Evolutionary conservation across 2,329 filamentous ascomycete genomes (phyloP).

Genomic region (Diaporthe australafricana): DNA sequence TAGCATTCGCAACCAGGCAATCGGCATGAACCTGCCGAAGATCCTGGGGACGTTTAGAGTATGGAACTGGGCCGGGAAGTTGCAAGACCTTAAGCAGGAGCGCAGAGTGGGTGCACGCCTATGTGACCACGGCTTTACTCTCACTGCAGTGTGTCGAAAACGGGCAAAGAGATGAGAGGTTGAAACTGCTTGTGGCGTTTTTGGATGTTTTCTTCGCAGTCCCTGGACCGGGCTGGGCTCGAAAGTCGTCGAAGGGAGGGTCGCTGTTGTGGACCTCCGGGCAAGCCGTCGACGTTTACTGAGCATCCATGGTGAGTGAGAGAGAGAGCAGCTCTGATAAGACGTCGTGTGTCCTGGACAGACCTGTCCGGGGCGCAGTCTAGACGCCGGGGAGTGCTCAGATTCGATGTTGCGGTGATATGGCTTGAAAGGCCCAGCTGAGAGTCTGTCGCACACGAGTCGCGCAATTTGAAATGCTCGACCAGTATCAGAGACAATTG

Average conservation of each 20-base stretch:
- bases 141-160: conserved; percentile 10
- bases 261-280: background rate
- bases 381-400: conserved; percentile 4
- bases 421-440: conserved; percentile 25
- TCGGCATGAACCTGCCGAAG: conserved; percentile 7
- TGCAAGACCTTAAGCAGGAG: conserved; percentile 19
- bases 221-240: background rate
- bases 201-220: background rate
- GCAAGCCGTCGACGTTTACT: conserved; percentile 21
- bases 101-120: background rate
- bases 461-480: conserved; percentile 36
- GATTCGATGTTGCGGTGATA: background rate
- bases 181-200: conserved; percentile 24
- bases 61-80: conserved; percentile 1
- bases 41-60: background rate
- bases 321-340: background rate
- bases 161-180: background rate
- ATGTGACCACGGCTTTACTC: conserved; percentile 5
- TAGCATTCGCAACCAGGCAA: background rate
- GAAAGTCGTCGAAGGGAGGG: background rate
- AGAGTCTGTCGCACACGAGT: conserved; percentile 32
- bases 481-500: conserved; percentile 35
- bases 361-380: background rate
- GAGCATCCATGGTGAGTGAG: conserved; percentile 13
- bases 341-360: conserved; percentile 16